phyloP scores from a whole-genome alignment of 2,329 filamentous ascomycete species.

The Pleomassaria siparia region DNA sequence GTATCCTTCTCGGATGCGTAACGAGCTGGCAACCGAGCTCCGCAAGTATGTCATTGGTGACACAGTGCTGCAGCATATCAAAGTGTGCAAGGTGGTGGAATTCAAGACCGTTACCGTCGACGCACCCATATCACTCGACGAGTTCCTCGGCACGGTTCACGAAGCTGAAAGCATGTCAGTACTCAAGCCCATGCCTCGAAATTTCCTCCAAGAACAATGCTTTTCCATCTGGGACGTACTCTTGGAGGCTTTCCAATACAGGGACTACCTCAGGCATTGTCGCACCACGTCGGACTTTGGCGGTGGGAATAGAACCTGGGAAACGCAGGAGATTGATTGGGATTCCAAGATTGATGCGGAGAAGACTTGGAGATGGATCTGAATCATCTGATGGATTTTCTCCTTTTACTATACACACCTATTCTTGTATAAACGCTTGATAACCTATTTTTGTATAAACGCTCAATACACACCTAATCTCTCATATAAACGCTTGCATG shows the following conservation, averaged over 20 bases:
- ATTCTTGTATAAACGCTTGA: background rate
- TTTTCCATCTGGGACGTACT: background rate
- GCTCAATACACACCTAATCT: background rate
- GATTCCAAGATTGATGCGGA: background rate
- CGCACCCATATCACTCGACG: background rate
- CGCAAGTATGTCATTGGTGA: no score
- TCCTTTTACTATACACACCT: background rate
- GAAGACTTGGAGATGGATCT: slow-evolving; percentile 1
- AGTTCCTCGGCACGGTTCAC: background rate
- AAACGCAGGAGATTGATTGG: background rate
- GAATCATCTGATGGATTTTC: background rate
- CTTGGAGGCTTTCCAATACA: background rate
- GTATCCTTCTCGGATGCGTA: no score
- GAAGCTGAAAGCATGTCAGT: background rate
- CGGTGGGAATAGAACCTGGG: background rate
- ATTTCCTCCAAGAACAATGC: background rate
- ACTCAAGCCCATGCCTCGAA: background rate
- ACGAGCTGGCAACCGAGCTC: no score
- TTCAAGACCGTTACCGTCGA: background rate
- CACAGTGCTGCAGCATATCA: background rate
- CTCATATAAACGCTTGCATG: background rate
- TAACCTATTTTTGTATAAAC: background rate
- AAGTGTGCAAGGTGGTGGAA: background rate
- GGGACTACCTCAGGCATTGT: background rate
- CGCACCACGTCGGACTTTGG: background rate